Conservation (phyloP, 1,139 yeast genomes). For the Zhuliangozyma blackwelliae region DNA sequence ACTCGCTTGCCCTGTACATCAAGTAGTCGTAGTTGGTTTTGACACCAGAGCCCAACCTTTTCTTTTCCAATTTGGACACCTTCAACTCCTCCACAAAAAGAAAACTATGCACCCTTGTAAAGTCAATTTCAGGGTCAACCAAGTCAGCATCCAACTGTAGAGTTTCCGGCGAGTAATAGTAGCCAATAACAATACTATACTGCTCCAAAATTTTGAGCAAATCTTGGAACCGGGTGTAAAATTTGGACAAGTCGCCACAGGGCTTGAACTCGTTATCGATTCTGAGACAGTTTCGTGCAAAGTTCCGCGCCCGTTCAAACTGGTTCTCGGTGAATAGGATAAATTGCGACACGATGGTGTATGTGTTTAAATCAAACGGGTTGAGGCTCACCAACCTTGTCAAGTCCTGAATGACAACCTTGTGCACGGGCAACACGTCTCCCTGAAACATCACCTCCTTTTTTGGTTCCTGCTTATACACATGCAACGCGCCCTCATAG, state of each 20-base stretch:
- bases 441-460: constrained; percentile 10
- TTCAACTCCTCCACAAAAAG: constrained; percentile 25
- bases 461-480: constrained; percentile 11
- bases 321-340: constrained; percentile 50
- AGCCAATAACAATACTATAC: constrained; percentile 37
- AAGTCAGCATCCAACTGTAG: constrained; percentile 14
- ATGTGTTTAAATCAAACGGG: constrained; percentile 29
- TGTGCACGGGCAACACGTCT: constrained; percentile 12
- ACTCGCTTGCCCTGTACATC: constrained; percentile 17
- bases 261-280: constrained; percentile 60
- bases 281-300: constrained; percentile 58
- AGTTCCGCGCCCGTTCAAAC: constrained; percentile 45
- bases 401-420: constrained; percentile 21
- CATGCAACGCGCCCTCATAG: constrained; percentile 15
- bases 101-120: constrained; percentile 17
- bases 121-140: constrained; percentile 20
- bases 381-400: constrained; percentile 24
- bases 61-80: constrained; percentile 29
- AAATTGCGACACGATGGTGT: constrained; percentile 33
- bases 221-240: constrained; percentile 29
- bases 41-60: constrained; percentile 20
- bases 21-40: constrained; percentile 34
- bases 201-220: constrained; percentile 38
- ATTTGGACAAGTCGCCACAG: constrained; percentile 52
- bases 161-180: constrained; percentile 24